Base-by-base conservation (phyloP, 176 grass and related monocot species). In the Melocanna baccifera region DNA sequence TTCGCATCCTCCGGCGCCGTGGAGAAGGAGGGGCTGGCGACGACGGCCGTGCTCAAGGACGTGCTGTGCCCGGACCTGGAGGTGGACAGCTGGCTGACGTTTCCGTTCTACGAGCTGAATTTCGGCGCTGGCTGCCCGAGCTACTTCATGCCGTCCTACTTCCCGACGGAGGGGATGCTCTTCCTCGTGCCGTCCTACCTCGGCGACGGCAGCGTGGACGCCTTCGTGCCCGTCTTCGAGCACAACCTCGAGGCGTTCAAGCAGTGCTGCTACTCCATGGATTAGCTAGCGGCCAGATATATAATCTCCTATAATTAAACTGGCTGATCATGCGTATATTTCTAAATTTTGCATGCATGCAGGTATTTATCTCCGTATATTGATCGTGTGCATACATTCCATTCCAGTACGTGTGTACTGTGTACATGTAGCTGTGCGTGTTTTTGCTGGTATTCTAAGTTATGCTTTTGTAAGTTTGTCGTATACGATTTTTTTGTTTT, bases 61-160 rank as follows among this genome's bases (percentile, higher is more conserved):
- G 88, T 76, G 75, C 36, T 89, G 4, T 86, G 90, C 63, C 93
- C 93, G 7, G 25, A 95, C 83, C 23, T 95, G 42, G 93, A 95
- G 82, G 93, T 95, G 4, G 84, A 95, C 62, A 89, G 88, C 69
- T 95, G 93, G 93, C 63, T 90, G 2, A 81, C 82, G 9, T 82
- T 95, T 25, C 93, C 93, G 5, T 90, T 95, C 70, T 63, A 88
- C 53, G 83, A 84, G 74, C 79, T 95, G 50, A 88, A 95, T 78
- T 95, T 95, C 20, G 93, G 93, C 30, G 36, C 45, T 1, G 93
- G 93, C 5, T 43, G 61, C 59, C 93, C 90, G 0, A 88, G 18
- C 62, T 92, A 90, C 73, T 91, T 92, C 88, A 88, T 91, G 88
- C 93, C 93, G 18, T 74, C 86, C 1, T 95, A 95, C 80, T 87